These are phyloP conservation scores for Lichtheimia ramosa DNA, from an alignment of 371 early-diverging fungal species.

Conservation along the genomic window DNA sequence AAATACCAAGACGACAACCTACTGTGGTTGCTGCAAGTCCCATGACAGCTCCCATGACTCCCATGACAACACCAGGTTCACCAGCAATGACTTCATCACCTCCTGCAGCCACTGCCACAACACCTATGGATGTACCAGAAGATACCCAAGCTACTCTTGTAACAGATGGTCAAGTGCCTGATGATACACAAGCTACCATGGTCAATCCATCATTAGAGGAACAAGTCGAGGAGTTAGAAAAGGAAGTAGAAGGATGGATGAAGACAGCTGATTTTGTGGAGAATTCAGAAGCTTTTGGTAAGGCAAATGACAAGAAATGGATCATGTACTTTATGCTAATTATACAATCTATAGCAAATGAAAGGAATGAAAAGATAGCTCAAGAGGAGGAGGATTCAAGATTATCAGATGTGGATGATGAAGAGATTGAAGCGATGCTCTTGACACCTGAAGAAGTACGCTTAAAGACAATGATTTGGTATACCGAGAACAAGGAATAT, in stretches of 20 bases:
- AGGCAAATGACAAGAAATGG: slow-evolving; percentile 12
- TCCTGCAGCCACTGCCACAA: background rate
- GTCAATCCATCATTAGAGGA: slow-evolving; percentile 17
- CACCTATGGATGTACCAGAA: background rate
- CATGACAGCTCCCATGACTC: background rate
- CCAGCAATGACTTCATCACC: background rate
- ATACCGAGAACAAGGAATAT: slow-evolving; percentile 83
- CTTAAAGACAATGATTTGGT: slow-evolving; percentile 83
- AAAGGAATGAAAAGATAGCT: background rate
- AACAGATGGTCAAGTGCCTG: background rate
- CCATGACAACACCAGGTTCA: slow-evolving; percentile 5
- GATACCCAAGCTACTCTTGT: slow-evolving; percentile 15
- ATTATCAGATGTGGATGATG: slow-evolving; percentile 75
- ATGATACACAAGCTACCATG: slow-evolving; percentile 4
- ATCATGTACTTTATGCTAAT: slow-evolving; percentile 4
- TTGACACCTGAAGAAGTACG: slow-evolving; percentile 76
- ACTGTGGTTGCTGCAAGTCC: slow-evolving; percentile 8
- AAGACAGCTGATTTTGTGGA: slow-evolving; percentile 23
- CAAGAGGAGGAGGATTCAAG: slow-evolving; percentile 22
- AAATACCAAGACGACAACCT: slow-evolving; percentile 1
- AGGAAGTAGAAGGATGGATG: slow-evolving; percentile 47
- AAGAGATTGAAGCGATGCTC: slow-evolving; percentile 72
- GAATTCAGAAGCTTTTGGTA: slow-evolving; percentile 40
- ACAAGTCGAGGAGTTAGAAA: slow-evolving; percentile 33
- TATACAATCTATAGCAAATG: slow-evolving; percentile 6